Base-by-base conservation (phyloP, 106 monocot species). In the Dendrobium nobile region DNA sequence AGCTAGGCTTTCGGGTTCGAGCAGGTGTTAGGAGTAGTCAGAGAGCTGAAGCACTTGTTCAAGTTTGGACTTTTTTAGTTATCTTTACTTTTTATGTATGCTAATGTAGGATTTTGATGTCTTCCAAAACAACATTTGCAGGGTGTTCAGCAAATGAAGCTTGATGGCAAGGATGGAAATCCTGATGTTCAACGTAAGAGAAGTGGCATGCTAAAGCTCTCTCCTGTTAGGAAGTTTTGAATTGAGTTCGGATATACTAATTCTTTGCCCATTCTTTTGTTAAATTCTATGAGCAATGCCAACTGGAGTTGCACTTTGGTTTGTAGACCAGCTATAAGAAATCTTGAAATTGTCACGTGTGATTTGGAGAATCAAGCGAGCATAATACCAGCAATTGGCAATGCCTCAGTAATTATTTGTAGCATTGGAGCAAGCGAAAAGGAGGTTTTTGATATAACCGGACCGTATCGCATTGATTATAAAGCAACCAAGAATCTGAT, bases 341-440 rank as follows among this genome's bases (percentile, higher is more conserved):
- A 79, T 86, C 90, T 97, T 80, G 90, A 94, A 82, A 65, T 97
- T 81, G 88, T 97, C 24, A 87, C 94, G 82, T 97, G 94, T 81
- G 87, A 97, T 78, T 75, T 97, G 70, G 94, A 97, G 87, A 97
- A 89, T 6, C 67, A 83, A 87, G 78, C 58, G 75, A 82, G 47
- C 28, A 94, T 97, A 67, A 37, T 55, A 61, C 73, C 86, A 58
- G 94, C 90, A 64, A 88, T 97, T 58, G 97, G 92, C 2, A 83
- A 81, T 87, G 84, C 97, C 54, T 89, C 92, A 27, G 54, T 89
- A 61, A 94, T 97, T 27, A 85, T 90, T 68, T 97, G 97, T 67
- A 94, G 94, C 89, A 97, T 97, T 80, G 97, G 97, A 81, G 97
- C 97, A 28, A 89, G 94, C 70, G 97, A 97, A 72, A 97, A 94